phyloP scores from a whole-genome alignment of 441 rosid genomes.

The Kokia cookei region DNA sequence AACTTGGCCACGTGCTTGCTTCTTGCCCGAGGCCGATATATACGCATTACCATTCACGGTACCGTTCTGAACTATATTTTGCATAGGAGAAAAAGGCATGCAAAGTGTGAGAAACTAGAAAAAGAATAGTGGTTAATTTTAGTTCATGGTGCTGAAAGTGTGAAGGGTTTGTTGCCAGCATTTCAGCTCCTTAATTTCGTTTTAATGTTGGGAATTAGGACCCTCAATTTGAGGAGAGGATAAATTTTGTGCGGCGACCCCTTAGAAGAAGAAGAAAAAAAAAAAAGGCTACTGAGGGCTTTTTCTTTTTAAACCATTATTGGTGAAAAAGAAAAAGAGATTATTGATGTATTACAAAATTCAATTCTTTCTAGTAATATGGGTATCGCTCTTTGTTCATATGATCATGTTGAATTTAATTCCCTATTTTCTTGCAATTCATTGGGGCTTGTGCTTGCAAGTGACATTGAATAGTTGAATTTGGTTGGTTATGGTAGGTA shows the following conservation, averaged over 20 bases:
- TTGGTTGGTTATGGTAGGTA: neutral
- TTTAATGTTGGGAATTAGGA: neutral
- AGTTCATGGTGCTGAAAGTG: neutral
- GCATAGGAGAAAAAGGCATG: neutral
- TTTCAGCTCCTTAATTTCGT: neutral
- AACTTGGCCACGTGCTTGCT: conserved; percentile 35
- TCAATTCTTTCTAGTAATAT: neutral
- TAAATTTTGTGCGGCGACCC: neutral
- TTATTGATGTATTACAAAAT: neutral
- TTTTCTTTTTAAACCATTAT: neutral
- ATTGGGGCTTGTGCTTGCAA: neutral
- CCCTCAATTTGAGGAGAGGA: neutral
- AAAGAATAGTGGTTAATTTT: neutral
- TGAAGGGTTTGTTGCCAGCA: conserved; percentile 5
- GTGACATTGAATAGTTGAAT: neutral
- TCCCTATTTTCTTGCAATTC: neutral
- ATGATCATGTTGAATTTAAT: neutral
- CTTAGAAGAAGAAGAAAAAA: neutral
- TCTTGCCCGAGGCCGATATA: conserved; percentile 44
- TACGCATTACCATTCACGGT: conserved; percentile 54
- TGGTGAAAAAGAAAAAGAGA: neutral
- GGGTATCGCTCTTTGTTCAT: neutral
- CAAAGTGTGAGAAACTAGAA: neutral
- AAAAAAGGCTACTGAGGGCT: neutral
- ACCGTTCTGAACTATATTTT: conserved; percentile 28